phyloP scores from a whole-genome alignment of 345 rosid genomes.

The Dovyalis caffra region DNA sequence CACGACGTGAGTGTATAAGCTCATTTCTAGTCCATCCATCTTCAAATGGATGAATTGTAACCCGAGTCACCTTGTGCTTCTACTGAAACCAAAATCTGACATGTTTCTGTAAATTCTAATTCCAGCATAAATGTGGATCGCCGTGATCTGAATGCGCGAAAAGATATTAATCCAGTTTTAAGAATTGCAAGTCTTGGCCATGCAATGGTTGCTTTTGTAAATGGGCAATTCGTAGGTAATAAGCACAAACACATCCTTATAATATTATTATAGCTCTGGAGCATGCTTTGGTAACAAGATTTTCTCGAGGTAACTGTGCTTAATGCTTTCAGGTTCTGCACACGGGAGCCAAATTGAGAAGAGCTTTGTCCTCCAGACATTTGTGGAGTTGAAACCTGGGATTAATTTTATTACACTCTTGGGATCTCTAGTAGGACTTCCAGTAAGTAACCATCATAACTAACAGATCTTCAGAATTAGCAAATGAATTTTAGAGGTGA shows the following conservation, averaged over 20 bases:
- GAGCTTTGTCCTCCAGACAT: conserved; percentile 69
- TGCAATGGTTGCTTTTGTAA: conserved; percentile 61
- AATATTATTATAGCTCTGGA: not conserved
- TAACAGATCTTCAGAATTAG: not conserved
- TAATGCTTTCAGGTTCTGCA: conserved; percentile 43
- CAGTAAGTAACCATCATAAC: conserved; percentile 40
- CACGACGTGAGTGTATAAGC: conserved; percentile 40
- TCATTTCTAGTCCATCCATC: not conserved
- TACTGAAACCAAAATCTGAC: conserved; percentile 9
- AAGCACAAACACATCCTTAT: not conserved
- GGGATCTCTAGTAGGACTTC: conserved; percentile 61
- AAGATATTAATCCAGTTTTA: conserved; percentile 39
- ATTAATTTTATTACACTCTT: conserved; percentile 49
- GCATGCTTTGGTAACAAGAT: not conserved
- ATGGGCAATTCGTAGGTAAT: conserved; percentile 72
- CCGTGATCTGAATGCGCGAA: conserved; percentile 43
- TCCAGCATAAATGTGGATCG: conserved; percentile 45
- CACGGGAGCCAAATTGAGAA: conserved; percentile 89
- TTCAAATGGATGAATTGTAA: not conserved
- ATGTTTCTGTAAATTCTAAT: not conserved
- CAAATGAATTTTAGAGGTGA: not conserved
- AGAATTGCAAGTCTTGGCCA: conserved; percentile 87
- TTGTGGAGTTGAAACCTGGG: conserved; percentile 47
- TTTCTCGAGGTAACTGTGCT: not conserved
- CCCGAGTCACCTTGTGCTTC: not conserved